phyloP scores from a whole-genome alignment of 2,329 filamentous ascomycete species.

The Cercospora canescens region DNA sequence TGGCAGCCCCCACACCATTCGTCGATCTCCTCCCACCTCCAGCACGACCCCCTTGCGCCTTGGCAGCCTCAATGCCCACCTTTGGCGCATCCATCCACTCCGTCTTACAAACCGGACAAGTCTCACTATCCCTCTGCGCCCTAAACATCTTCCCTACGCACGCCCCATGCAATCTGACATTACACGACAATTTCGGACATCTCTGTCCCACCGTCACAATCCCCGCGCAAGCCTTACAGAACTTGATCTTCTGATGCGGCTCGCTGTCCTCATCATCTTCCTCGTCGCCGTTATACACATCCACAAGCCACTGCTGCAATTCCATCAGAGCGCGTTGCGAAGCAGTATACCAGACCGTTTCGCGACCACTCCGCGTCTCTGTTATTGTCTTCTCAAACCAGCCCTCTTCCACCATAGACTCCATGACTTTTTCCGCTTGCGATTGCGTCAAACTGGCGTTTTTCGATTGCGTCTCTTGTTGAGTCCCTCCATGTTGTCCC shows the following conservation, averaged over 20 bases:
- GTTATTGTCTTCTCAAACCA: slow-evolving; percentile 75
- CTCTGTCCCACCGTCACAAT: slow-evolving; percentile 83
- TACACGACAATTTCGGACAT: slow-evolving; percentile 68
- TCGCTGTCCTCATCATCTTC: slow-evolving; percentile 48
- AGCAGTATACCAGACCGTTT: slow-evolving; percentile 70
- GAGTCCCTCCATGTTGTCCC: slow-evolving; percentile 19
- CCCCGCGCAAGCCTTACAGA: slow-evolving; percentile 84
- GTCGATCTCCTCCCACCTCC: slow-evolving; percentile 17
- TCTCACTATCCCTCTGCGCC: slow-evolving; percentile 56
- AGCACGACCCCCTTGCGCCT: background rate
- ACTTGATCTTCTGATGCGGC: slow-evolving; percentile 72
- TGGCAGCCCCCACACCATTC: slow-evolving; percentile 15
- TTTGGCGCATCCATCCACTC: slow-evolving; percentile 53
- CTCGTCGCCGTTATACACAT: slow-evolving; percentile 78
- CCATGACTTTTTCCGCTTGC: slow-evolving; percentile 74
- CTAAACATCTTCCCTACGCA: slow-evolving; percentile 76
- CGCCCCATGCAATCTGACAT: slow-evolving; percentile 71
- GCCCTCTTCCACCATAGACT: slow-evolving; percentile 70
- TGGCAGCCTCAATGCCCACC: slow-evolving; percentile 54
- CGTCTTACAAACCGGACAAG: slow-evolving; percentile 62
- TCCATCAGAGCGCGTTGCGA: slow-evolving; percentile 81
- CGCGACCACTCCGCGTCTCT: background rate
- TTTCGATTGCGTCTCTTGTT: slow-evolving; percentile 14
- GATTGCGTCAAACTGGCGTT: slow-evolving; percentile 63
- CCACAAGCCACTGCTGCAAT: slow-evolving; percentile 78